Percentiles rank a stretch among this genome's conserved stretches.
Conservation (phyloP, 805 yeast genomes). For the Osmozyma mogii region DNA sequence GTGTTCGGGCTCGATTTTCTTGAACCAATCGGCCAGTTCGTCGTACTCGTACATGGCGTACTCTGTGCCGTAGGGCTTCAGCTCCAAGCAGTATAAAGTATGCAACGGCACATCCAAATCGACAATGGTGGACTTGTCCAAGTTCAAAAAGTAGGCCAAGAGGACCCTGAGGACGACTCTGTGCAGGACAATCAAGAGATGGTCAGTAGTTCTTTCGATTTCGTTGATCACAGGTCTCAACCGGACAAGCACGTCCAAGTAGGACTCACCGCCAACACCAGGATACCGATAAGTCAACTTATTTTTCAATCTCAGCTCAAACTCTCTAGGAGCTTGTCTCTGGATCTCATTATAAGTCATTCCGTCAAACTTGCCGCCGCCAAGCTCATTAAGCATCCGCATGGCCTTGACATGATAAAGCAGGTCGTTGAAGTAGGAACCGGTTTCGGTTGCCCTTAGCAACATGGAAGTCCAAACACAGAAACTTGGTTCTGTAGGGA, state of each 20-base stretch:
- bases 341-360: slow-evolving; percentile 87
- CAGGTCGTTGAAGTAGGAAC: slow-evolving; percentile 65
- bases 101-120: slow-evolving; percentile 91
- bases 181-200: slow-evolving; percentile 75
- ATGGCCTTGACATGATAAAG: slow-evolving; percentile 74
- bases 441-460: slow-evolving; percentile 69
- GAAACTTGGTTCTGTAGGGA: slow-evolving; percentile 59
- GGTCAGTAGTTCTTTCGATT: slow-evolving; percentile 85
- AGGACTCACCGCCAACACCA: slow-evolving; percentile 96
- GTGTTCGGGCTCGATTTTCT: slow-evolving; percentile 50
- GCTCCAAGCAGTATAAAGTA: slow-evolving; percentile 82
- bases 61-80: slow-evolving; percentile 92
- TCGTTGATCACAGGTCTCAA: slow-evolving; percentile 86
- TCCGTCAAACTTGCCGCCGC: slow-evolving; percentile 90
- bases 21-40: slow-evolving; percentile 71
- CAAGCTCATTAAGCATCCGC: slow-evolving; percentile 89
- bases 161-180: slow-evolving; percentile 85
- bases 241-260: slow-evolving; percentile 86
- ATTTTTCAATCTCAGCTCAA: slow-evolving; percentile 62
- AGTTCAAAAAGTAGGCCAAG: slow-evolving; percentile 81
- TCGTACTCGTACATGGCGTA: slow-evolving; percentile 87
- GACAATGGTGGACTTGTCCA: slow-evolving; percentile 72
- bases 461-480: slow-evolving; percentile 94
- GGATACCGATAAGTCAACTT: slow-evolving; percentile 88
- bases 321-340: slow-evolving; percentile 65